Base-by-base conservation (phyloP, 2,329 filamentous ascomycete species). In the Colletotrichum graminicola region DNA sequence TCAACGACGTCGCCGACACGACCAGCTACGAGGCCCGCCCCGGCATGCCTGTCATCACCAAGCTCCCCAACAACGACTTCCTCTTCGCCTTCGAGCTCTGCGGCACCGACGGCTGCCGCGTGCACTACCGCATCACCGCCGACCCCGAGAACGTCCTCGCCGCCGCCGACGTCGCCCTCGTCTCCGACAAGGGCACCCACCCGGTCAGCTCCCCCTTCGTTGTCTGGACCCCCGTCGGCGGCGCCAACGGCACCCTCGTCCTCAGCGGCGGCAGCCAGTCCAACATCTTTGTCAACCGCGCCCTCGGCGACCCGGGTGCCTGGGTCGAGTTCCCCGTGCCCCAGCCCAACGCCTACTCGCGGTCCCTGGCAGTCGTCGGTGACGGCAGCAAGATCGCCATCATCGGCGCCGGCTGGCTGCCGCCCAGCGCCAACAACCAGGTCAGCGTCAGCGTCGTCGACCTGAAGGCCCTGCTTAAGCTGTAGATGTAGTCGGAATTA, bases 21-120 rank as follows among this genome's bases (percentile, higher is more conserved):
- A 85, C 83, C 45, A 51, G 41, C 65, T 91, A 92, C 78, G 87
- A 85, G 3, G 88, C 85, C 67, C 88, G 91, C 1, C 91, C 91
- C 0, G 91, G 91, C 62, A 93, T 93, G 91, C 87, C 91, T 2
- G 88, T 86, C 1, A 83, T 93, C 10, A 83, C 86, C 3, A 76
- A 84, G 76, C 84, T 93, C 82, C 90, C 74, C 45, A 87, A 87
- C 74, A 87, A 85, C 64, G 80, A 88, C 75, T 92, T 86, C 79
- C 87, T 93, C 76, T 88, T 90, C 82, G 85, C 86, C 14, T 92
- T 92, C 79, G 91, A 93, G 77, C 89, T 88, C 73, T 88, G 88
- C 62, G 86, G 79, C 23, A 86, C 75, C 34, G 78, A 79, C 71
- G 78, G 80, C 74, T 85, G 83, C 78, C 81, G 82, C n/a, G 82